Evolutionary conservation across 352 stramenopile species (phyloP).

Genomic region (Blastocystis sp.): DNA sequence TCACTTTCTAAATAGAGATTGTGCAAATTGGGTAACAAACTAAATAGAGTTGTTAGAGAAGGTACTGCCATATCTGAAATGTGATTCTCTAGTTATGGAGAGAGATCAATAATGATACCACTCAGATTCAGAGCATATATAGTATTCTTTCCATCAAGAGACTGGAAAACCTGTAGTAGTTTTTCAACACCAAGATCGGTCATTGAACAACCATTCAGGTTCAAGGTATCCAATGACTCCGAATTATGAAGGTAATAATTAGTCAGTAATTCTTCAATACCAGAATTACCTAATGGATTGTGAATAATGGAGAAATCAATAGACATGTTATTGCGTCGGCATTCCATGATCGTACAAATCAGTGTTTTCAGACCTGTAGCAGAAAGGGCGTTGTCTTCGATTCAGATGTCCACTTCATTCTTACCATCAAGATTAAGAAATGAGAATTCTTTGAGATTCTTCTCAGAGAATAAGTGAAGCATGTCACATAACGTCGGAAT

Average conservation of each 20-base stretch:
- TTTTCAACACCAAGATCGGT: background rate
- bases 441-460: background rate
- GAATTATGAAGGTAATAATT: background rate
- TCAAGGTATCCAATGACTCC: conserved; percentile 7
- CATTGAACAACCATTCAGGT: conserved; percentile 8
- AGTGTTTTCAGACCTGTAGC: background rate
- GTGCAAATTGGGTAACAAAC: background rate
- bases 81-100: conserved; percentile 11
- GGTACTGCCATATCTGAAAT: background rate
- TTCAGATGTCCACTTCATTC: background rate
- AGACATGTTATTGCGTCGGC: background rate
- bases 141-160: background rate
- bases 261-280: background rate
- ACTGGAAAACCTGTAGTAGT: background rate
- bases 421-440: conserved; percentile 13
- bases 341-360: background rate
- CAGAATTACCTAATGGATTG: conserved; percentile 20
- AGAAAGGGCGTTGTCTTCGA: background rate
- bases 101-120: background rate
- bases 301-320: background rate
- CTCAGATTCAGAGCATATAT: conserved; percentile 28
- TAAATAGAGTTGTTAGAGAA: background rate
- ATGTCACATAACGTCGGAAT: background rate
- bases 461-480: background rate
- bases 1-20: conserved; percentile 30